Evolutionary conservation across 768 basidiomycete species (phyloP).

Genomic region (Amanita phalloides): DNA sequence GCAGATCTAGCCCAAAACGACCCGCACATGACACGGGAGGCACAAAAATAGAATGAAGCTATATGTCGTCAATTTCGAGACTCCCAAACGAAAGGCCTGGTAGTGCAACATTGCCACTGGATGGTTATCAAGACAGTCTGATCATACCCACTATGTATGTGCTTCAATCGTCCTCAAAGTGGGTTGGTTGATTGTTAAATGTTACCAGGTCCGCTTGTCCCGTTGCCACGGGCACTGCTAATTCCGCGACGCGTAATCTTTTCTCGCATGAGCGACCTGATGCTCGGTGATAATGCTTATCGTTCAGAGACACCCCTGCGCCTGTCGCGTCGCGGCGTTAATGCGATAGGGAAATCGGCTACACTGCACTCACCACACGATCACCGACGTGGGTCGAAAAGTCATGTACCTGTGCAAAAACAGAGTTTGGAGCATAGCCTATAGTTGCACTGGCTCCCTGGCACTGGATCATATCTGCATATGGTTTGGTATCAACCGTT

Average conservation of each 20-base stretch:
- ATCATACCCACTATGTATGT: neutral
- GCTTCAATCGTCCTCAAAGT: too few relatives aligned
- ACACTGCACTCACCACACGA: neutral
- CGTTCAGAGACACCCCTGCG: neutral
- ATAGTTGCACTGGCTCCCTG: neutral
- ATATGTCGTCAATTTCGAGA: neutral
- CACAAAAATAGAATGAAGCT: neutral
- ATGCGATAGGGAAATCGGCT: neutral
- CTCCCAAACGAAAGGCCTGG: neutral
- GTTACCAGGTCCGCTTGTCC: neutral
- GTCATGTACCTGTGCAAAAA: neutral
- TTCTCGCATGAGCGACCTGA: neutral
- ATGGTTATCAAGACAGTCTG: neutral
- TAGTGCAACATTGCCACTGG: neutral
- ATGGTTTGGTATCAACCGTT: neutral
- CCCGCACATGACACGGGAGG: neutral
- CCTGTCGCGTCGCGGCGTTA: neutral
- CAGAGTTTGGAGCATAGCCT: neutral
- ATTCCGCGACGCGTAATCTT: neutral
- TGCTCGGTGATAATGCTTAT: constrained; percentile 2
- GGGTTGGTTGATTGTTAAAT: too few relatives aligned
- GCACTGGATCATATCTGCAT: neutral
- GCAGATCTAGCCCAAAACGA: neutral
- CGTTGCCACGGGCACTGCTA: neutral
- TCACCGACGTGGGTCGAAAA: neutral